These are phyloP conservation scores for Nothomitra cinnamomea DNA, from an alignment of 2,329 filamentous ascomycete genomes.

Conservation along the genomic window DNA sequence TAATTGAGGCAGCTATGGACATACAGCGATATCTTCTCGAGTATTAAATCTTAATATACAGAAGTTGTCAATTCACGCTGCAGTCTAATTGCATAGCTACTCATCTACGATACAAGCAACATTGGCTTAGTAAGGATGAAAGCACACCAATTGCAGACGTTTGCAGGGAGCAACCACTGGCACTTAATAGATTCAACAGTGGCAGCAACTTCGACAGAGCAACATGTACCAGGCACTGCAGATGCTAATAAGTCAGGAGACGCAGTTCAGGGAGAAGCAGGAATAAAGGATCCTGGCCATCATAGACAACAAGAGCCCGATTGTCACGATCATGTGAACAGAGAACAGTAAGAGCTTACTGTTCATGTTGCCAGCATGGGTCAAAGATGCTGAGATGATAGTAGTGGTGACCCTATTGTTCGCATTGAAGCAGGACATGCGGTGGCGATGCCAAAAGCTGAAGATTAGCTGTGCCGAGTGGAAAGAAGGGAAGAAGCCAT, in stretches of 20 bases:
- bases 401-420: not conserved
- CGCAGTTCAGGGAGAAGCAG: not conserved
- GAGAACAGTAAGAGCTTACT: not conserved
- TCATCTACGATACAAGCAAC: too few species aligned
- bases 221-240: not conserved
- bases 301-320: not conserved
- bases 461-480: conserved; percentile 11
- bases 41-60: too few species aligned
- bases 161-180: too few species aligned
- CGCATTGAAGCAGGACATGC: conserved; percentile 11
- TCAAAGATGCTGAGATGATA: not conserved
- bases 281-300: not conserved
- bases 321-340: not conserved
- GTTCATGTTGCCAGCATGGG: not conserved
- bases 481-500: conserved; percentile 10
- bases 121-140: too few species aligned
- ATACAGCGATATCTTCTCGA: too few species aligned
- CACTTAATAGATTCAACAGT: too few species aligned
- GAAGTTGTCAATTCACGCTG: too few species aligned
- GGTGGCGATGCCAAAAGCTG: conserved; percentile 8
- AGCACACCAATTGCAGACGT: too few species aligned
- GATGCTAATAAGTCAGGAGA: not conserved
- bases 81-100: too few species aligned
- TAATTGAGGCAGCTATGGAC: too few species aligned
- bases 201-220: not conserved